phyloP scores from a whole-genome alignment of 2,329 filamentous ascomycete species.

The Microthyrium microscopicum region DNA sequence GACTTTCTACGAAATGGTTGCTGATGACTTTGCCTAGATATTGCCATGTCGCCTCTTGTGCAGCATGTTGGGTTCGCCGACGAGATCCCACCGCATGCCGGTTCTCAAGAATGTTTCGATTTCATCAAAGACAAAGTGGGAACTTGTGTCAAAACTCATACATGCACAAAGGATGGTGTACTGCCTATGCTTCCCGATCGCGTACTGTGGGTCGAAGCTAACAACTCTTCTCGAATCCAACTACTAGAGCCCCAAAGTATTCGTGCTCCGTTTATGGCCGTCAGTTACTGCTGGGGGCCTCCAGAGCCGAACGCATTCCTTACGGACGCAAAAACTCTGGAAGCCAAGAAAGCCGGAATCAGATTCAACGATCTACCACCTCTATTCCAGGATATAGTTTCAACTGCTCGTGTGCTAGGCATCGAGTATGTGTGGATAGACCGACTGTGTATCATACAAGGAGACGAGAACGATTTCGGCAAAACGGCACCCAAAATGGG shows the following conservation, averaged over 20 bases:
- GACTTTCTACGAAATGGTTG: too few species aligned
- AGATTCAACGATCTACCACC: background rate
- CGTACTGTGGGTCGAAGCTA: background rate
- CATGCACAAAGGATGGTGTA: too few species aligned
- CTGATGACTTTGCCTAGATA: too few species aligned
- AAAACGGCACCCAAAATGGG: slow-evolving; percentile 5
- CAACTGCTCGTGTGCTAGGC: background rate
- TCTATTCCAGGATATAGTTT: background rate
- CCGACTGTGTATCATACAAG: slow-evolving; percentile 6
- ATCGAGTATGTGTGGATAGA: slow-evolving; percentile 4
- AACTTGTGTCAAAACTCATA: too few species aligned
- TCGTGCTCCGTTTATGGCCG: background rate
- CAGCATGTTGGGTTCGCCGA: too few species aligned
- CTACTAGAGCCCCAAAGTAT: background rate
- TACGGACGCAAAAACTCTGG: background rate
- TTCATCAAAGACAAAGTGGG: too few species aligned
- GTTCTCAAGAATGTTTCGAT: too few species aligned
- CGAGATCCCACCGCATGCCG: too few species aligned
- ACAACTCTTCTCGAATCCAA: background rate
- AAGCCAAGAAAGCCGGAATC: background rate
- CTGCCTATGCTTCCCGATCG: background rate
- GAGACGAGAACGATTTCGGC: slow-evolving; percentile 2
- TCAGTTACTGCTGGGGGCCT: slow-evolving; percentile 2
- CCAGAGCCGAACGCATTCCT: background rate
- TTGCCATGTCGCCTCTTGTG: too few species aligned